Base-by-base conservation (phyloP, 73 alveolate genomes). In the Paraurostyla sp. region DNA sequence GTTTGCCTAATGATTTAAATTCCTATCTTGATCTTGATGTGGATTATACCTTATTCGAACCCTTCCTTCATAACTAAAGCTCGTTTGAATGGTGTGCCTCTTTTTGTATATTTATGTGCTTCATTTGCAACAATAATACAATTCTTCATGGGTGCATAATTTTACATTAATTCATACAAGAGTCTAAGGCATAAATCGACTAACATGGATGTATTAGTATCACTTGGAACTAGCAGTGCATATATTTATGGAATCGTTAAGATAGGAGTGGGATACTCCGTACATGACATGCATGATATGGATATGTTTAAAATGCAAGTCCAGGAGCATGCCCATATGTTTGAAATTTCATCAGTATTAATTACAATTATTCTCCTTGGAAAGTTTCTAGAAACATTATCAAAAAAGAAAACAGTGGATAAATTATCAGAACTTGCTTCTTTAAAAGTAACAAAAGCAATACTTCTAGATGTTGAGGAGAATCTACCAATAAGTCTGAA, bases 281-380 rank as follows among this genome's bases (percentile, higher is more conserved):
- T 43, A 16, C 50, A 23, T n/a, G 86, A 73, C n/a, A 73, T 45
- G 86, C 30, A 51, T n/a, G 88, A 76, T 51, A 35, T 20, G 7
- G 76, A 49, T 13, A 41, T 29, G 89, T 71, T 76, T 23, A 2
- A 27, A 58, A 52, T 52, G 76, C n/a, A 16, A 42, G 40, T 62
- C 0, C 85, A 85, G 85, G 95, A 94, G 32, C 87, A 89, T 32
- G 82, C 92, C 0, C 98, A 96, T 75, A 94, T 76, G 86, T 92
- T 96, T 58, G 98, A 96, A 63, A 92, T 95, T 6, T 93, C 99
- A 16, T 89, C 97, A 18, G 85, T 90, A 2, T 78, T 96, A 11
- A 78, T 96, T 15, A 65, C 98, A 0, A 93, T 96, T 48, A 82
- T 96, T 40, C 71, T 87, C 16, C 83, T 96, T 0, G 99, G 99